Base-by-base conservation (phyloP, 2,329 filamentous ascomycete genomes). In the Dothiorella sarmentorum region DNA sequence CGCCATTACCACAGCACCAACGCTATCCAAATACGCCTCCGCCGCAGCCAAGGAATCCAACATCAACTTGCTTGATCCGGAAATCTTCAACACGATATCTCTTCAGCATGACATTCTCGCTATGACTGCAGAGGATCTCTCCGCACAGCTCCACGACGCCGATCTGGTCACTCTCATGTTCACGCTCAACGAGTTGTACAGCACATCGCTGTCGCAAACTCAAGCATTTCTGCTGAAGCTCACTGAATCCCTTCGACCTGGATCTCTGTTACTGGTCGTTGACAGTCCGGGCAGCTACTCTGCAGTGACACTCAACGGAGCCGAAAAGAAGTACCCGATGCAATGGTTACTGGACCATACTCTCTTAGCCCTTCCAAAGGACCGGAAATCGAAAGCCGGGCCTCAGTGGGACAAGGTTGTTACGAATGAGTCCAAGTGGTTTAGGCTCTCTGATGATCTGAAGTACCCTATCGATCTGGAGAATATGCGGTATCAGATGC, bases 211-310 rank as follows among this genome's bases (percentile, higher is more conserved):
- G 22, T 79, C 85, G 2, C 84, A 85, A 64, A 91, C 93, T 0
- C 96, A 93, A 0, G 78, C 79, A 3, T 87, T 97, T 63, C 79
- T 99, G 0, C 80, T 91, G 3, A 78, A 78, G 0, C 75, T 97
- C 17, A 90, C 88, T 0, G 76, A 82, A 1, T 64, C 75, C 1
- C 69, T 89, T 2, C 74, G 79, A 0, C 61, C 77, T 0, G 87
- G 85, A 0, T 84, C 90, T 2, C 72, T 93, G 37, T 76, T 97
- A 1, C 82, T 97, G 0, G 89, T 97, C 2, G 86, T 97, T 3
- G 93, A 99, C 71, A 96, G 91, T 65, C 91, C 94, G 0, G 94
- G 94, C 0, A 95, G 88, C 72, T 97, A 97, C 73, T 94, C 92
- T 0, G 90, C 91, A 59, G 82, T 95, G 3, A 83, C 83, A 0